Evolutionary conservation across 208 protist genomes (phyloP).

Genomic region (Crithidia acanthocephali): DNA sequence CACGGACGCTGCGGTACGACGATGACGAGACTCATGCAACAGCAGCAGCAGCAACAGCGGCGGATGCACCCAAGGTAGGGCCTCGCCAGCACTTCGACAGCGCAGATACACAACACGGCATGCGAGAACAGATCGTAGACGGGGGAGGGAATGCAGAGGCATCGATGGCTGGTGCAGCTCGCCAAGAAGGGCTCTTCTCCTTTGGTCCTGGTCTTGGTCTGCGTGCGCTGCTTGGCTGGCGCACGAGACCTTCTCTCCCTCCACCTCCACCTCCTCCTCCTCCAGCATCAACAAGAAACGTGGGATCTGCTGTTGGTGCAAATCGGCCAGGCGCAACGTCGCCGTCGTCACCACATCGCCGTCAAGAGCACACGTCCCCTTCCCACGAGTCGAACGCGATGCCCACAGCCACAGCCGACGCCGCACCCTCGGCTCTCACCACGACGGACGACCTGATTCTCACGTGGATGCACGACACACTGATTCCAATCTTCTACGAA

Average conservation of each 20-base stretch:
- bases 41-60: neutral
- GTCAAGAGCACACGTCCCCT: too few species aligned
- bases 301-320: too few species aligned
- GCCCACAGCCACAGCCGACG: neutral
- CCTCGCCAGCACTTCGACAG: neutral
- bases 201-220: constrained; percentile 14
- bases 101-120: neutral
- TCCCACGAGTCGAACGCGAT: neutral
- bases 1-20: constrained; percentile 9
- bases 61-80: neutral
- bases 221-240: constrained; percentile 20
- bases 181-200: neutral
- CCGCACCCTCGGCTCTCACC: neutral
- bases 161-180: neutral
- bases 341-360: too few species aligned
- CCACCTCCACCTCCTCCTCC: neutral
- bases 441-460: constrained; percentile 18
- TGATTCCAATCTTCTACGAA: constrained; percentile 44
- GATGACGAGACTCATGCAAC: neutral
- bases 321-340: too few species aligned
- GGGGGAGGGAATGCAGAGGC: too few species aligned
- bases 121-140: too few species aligned
- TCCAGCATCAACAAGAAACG: too few species aligned
- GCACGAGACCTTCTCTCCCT: neutral
- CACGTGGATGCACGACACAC: constrained; percentile 39